These are phyloP conservation scores for Chaetomidium leptoderma DNA, from an alignment of 495 filamentous ascomycete genomes.

Conservation along the genomic window DNA sequence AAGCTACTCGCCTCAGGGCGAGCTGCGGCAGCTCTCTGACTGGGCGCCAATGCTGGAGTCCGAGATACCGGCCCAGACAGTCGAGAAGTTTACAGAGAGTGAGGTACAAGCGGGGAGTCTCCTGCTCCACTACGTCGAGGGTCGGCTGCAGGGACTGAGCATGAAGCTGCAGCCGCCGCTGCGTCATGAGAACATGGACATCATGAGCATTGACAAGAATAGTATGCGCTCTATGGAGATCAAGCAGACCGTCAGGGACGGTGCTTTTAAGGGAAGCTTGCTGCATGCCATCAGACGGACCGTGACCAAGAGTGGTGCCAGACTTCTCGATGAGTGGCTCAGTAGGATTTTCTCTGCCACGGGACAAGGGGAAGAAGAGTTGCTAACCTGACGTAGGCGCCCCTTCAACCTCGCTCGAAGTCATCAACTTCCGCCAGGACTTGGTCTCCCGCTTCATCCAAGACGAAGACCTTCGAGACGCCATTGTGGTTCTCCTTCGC, in stretches of 20 bases:
- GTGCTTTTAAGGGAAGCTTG: constrained; percentile 70
- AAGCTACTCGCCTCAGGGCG: constrained; percentile 47
- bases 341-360: constrained; percentile 44
- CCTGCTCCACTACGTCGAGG: constrained; percentile 76
- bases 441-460: constrained; percentile 70
- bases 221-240: constrained; percentile 89
- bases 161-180: constrained; percentile 82
- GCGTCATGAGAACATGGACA: constrained; percentile 63
- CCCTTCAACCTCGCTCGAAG: constrained; percentile 75
- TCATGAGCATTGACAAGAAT: constrained; percentile 87
- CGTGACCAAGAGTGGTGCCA: constrained; percentile 82
- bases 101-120: constrained; percentile 67
- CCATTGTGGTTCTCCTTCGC: constrained; percentile 62
- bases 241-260: constrained; percentile 72
- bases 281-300: constrained; percentile 85
- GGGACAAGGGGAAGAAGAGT: background rate
- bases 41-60: constrained; percentile 77
- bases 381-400: constrained; percentile 46
- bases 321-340: constrained; percentile 77
- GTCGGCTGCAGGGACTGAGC: constrained; percentile 69
- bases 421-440: constrained; percentile 77
- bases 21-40: constrained; percentile 53
- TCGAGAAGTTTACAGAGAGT: constrained; percentile 40
- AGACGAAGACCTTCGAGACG: constrained; percentile 59
- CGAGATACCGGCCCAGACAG: constrained; percentile 45